A percentile compares a stretch with the other conserved stretches of the same genome.
Conservation (phyloP, 2,329 filamentous ascomycete species). For the Aspergillus sp. region DNA sequence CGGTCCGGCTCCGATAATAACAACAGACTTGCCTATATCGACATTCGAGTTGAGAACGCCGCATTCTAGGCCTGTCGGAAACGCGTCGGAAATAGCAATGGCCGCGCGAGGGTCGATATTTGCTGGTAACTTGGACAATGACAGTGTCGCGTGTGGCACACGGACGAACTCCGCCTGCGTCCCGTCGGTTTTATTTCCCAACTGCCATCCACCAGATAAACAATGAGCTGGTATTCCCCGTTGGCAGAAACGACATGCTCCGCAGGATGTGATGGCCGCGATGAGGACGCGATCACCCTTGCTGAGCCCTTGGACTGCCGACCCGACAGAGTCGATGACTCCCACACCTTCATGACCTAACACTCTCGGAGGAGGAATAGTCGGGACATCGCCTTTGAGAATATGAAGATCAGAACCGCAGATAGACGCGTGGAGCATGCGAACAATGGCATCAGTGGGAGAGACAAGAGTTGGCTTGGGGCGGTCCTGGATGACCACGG, state of each 20-base stretch:
- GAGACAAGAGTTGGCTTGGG: constrained; percentile 38
- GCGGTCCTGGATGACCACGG: constrained; percentile 37
- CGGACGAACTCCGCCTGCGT: constrained; percentile 53
- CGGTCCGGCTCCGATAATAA: constrained; percentile 50
- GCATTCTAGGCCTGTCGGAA: constrained; percentile 50
- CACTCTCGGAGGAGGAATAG: constrained; percentile 40
- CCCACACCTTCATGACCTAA: constrained; percentile 54
- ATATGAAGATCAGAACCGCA: constrained; percentile 58
- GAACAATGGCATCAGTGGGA: constrained; percentile 49
- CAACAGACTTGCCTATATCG: constrained; percentile 46
- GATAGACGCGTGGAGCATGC: constrained; percentile 46
- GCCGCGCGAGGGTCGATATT: constrained; percentile 34
- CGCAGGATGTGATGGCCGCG: constrained; percentile 49
- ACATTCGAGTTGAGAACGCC: constrained; percentile 49
- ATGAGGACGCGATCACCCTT: constrained; percentile 51
- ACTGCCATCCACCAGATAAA: constrained; percentile 50
- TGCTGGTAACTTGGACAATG: constrained; percentile 39
- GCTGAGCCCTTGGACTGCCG: constrained; percentile 42
- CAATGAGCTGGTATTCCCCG: constrained; percentile 52
- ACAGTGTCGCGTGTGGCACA: constrained; percentile 47
- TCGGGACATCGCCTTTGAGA: constrained; percentile 49
- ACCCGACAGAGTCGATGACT: constrained; percentile 42
- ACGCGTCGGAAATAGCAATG: constrained; percentile 44
- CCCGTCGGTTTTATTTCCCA: constrained; percentile 51
- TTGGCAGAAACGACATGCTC: constrained; percentile 49